A percentile compares a stretch with the other conserved stretches of the same genome.
Evolutionary conservation across 2,329 filamentous ascomycete species (phyloP).

Genomic region (Cylindrodendrum hubeiense): DNA sequence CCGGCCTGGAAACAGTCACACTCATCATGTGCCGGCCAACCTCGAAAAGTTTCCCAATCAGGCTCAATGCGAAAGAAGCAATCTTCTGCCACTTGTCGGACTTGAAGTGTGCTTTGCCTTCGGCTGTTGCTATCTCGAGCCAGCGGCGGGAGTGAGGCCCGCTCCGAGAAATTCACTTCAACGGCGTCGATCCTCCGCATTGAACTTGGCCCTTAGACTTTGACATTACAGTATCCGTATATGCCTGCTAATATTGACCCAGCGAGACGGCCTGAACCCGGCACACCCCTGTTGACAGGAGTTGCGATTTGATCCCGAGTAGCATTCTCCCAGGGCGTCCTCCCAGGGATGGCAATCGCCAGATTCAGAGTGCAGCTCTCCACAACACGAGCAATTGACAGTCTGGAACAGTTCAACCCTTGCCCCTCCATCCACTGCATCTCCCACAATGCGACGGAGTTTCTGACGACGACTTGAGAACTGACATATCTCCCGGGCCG

Average conservation of each 20-base stretch:
- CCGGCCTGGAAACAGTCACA: not conserved
- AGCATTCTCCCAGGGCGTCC: slow-evolving; percentile 2
- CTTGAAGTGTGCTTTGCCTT: not conserved
- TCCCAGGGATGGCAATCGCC: not conserved
- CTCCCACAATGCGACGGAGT: slow-evolving; percentile 5
- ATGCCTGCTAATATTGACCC: not conserved
- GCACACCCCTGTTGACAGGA: slow-evolving; percentile 6
- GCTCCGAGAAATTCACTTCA: not conserved
- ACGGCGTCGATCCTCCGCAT: slow-evolving; percentile 25
- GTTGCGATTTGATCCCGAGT: not conserved
- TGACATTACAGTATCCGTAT: not conserved
- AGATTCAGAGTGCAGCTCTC: slow-evolving; percentile 24
- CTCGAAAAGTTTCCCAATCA: slow-evolving; percentile 6
- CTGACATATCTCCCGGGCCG: slow-evolving; percentile 13
- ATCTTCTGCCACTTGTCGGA: not conserved
- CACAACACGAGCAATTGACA: not conserved
- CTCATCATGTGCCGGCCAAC: not conserved
- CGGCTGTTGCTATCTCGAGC: not conserved
- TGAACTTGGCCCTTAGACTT: slow-evolving; percentile 1
- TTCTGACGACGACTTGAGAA: slow-evolving; percentile 8
- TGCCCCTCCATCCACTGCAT: not conserved
- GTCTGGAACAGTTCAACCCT: slow-evolving; percentile 10
- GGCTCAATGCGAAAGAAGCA: slow-evolving; percentile 6
- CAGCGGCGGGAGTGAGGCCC: not conserved
- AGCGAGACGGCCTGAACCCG: slow-evolving; percentile 1